Percentiles rank a stretch among this genome's conserved stretches.
phyloP scores from a whole-genome alignment of 495 filamentous ascomycete genomes.

The Friedmanniomyces endolithicus region DNA sequence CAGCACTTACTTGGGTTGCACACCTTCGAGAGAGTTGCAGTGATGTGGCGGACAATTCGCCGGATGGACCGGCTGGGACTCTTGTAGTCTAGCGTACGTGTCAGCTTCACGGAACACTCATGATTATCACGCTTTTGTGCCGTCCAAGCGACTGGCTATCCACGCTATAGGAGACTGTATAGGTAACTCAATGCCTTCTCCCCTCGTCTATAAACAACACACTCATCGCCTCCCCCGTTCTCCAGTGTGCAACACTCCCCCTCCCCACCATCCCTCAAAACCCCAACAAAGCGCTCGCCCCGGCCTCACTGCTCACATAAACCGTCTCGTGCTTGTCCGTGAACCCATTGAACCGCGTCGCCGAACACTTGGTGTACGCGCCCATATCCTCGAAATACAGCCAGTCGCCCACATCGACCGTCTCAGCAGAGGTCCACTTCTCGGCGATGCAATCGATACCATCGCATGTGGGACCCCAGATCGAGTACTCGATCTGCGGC shows the following conservation, averaged over 20 bases:
- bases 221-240: background rate
- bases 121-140: background rate
- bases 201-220: background rate
- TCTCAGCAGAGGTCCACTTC: conserved; percentile 56
- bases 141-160: background rate
- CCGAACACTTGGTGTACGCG: conserved; percentile 93
- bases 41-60: no score
- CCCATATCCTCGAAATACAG: conserved; percentile 98
- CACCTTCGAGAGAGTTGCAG: no score
- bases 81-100: background rate
- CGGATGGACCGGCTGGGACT: no score
- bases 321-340: conserved; percentile 81
- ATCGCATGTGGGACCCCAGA: conserved; percentile 98
- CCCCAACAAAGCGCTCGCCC: conserved; percentile 62
- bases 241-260: background rate
- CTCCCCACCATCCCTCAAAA: conserved; percentile 11
- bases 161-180: background rate
- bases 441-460: conserved; percentile 86
- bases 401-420: conserved; percentile 88
- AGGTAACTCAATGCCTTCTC: background rate
- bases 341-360: conserved; percentile 98
- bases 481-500: conserved; percentile 54
- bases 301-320: conserved; percentile 86
- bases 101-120: background rate
- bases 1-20: no score